Percentiles rank a stretch among this genome's conserved stretches.
These are phyloP conservation scores for Pyrenophora tritici-repentis DNA, from an alignment of 2,329 filamentous ascomycete genomes.

Conservation along the genomic window DNA sequence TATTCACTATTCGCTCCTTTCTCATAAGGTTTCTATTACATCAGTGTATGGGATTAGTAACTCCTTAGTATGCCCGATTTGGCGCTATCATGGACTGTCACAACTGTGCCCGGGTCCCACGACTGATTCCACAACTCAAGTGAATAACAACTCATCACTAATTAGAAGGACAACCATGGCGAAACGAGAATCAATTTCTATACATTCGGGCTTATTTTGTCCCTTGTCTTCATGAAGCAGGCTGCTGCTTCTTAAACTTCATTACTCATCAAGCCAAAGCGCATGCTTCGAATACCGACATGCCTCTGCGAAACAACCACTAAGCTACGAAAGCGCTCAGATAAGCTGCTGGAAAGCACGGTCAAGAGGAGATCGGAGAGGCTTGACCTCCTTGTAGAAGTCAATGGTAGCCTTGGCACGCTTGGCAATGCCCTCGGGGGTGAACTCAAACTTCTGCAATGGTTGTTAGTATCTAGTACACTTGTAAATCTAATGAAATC, in stretches of 20 bases:
- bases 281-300: slow-evolving; percentile 1
- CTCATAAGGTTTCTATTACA: too few relatives aligned
- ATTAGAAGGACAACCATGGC: neutral
- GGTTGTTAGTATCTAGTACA: slow-evolving; percentile 47
- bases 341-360: slow-evolving; percentile 97
- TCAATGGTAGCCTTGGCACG: slow-evolving; percentile 88
- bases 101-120: too few relatives aligned
- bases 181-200: slow-evolving; percentile 31
- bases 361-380: slow-evolving; percentile 89
- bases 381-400: slow-evolving; percentile 96
- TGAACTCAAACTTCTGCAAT: slow-evolving; percentile 97
- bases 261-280: slow-evolving; percentile 11
- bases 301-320: slow-evolving; percentile 5
- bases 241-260: slow-evolving; percentile 21
- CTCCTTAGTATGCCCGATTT: too few relatives aligned
- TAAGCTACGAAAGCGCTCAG: slow-evolving; percentile 56
- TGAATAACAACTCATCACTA: neutral
- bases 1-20: too few relatives aligned
- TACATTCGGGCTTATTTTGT: slow-evolving; percentile 21
- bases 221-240: slow-evolving; percentile 19
- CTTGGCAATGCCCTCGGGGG: slow-evolving; percentile 94
- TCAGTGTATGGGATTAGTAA: too few relatives aligned
- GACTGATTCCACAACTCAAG: too few relatives aligned
- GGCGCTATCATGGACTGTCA: too few relatives aligned
- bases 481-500: neutral